phyloP scores from a whole-genome alignment of 345 rosid genomes.

The Hevea brasiliensis region DNA sequence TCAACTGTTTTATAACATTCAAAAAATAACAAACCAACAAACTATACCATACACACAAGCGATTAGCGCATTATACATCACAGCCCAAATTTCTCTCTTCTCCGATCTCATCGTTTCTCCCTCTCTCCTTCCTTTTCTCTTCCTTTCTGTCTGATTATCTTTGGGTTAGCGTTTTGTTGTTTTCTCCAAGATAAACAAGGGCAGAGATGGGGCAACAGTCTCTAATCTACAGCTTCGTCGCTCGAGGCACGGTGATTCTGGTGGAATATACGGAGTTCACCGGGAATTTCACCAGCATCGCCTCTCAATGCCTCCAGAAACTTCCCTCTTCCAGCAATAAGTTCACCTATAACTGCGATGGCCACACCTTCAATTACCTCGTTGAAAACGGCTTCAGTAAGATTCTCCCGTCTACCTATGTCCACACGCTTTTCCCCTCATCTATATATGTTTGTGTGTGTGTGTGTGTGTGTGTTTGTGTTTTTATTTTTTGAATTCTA shows the following conservation, averaged over 20 bases:
- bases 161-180: slow-evolving; percentile 2
- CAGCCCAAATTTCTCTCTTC: neutral
- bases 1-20: neutral
- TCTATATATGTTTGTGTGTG: neutral
- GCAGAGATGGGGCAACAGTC: slow-evolving; percentile 29
- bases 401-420: neutral
- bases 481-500: neutral
- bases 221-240: slow-evolving; percentile 36
- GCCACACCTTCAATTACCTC: slow-evolving; percentile 38
- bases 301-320: slow-evolving; percentile 37
- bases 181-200: neutral
- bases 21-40: slow-evolving; percentile 1
- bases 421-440: neutral
- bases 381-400: slow-evolving; percentile 38
- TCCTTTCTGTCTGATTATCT: neutral
- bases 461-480: neutral
- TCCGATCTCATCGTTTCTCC: slow-evolving; percentile 3
- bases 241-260: slow-evolving; percentile 32
- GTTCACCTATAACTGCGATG: slow-evolving; percentile 36
- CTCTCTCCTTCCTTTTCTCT: neutral
- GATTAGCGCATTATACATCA: neutral
- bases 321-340: slow-evolving; percentile 32
- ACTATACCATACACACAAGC: neutral
- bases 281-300: slow-evolving; percentile 32
- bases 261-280: slow-evolving; percentile 33